Evolutionary conservation across 139 green algal species (phyloP).

Genomic region (Spirogloea muscicola): DNA sequence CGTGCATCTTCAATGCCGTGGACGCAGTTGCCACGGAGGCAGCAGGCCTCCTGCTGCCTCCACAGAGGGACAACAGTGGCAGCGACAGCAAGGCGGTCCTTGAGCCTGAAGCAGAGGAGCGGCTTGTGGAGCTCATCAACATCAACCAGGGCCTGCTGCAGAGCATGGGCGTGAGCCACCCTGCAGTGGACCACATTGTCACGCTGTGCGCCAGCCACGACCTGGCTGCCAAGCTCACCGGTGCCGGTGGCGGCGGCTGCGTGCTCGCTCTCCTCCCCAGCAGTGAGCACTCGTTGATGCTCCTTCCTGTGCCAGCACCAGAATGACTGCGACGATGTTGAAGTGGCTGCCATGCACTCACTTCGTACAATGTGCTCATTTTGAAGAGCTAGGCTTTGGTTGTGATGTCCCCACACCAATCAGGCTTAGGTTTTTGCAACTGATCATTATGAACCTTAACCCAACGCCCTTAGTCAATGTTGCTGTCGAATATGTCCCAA

Average conservation of each 20-base stretch:
- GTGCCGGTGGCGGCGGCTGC: constrained; percentile 35
- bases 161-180: constrained; percentile 28
- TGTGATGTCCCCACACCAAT: no score
- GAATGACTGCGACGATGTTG: no score
- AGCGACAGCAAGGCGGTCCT: no score
- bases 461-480: no score
- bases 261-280: constrained; percentile 34
- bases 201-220: neutral
- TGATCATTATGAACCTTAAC: no score
- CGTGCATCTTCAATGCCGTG: constrained; percentile 5
- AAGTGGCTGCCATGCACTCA: no score
- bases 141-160: constrained; percentile 37
- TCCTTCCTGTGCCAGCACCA: no score
- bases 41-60: neutral
- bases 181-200: constrained; percentile 9
- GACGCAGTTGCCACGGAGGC: constrained; percentile 7
- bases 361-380: no score
- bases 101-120: neutral
- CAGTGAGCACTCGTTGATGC: no score
- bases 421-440: no score
- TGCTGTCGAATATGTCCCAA: no score
- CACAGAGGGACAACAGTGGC: neutral
- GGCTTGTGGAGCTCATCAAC: constrained; percentile 19
- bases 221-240: constrained; percentile 40
- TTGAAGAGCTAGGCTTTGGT: no score